Evolutionary conservation across 495 filamentous ascomycete species (phyloP).

Genomic region (Xylaria scruposa): DNA sequence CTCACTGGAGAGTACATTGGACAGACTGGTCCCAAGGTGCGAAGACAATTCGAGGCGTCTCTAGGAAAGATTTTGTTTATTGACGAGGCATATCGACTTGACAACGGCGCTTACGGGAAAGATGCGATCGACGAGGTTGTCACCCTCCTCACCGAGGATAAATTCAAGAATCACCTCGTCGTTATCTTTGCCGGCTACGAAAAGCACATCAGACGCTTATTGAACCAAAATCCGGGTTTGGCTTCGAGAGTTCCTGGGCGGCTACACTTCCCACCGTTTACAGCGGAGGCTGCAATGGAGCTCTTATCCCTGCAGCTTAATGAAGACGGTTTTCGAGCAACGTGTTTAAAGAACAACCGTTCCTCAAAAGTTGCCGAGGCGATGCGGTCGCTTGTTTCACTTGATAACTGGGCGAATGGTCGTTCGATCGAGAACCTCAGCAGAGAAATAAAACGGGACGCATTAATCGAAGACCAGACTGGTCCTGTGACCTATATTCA

Average conservation of each 20-base stretch:
- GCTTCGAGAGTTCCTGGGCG: neutral
- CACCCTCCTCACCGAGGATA: constrained; percentile 66
- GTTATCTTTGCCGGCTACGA: constrained; percentile 77
- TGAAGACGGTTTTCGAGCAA: neutral
- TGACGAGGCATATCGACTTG: constrained; percentile 69
- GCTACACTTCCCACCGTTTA: neutral
- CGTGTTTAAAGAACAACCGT: neutral
- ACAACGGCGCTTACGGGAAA: constrained; percentile 60
- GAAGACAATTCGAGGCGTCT: constrained; percentile 59
- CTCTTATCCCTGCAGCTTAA: neutral
- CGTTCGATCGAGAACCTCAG: constrained; percentile 6
- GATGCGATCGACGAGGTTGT: constrained; percentile 77
- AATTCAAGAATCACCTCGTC: constrained; percentile 66
- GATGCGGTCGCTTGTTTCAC: neutral
- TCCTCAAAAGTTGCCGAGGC: neutral
- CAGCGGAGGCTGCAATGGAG: neutral
- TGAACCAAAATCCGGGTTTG: constrained; percentile 8
- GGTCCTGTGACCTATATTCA: neutral
- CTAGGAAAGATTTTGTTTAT: constrained; percentile 69
- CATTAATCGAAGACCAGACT: neutral
- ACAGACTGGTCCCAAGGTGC: constrained; percentile 66
- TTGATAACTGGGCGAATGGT: neutral
- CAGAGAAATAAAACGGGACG: constrained; percentile 36
- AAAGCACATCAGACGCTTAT: constrained; percentile 57
- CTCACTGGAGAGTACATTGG: too few relatives aligned